A percentile compares a stretch with the other conserved stretches of the same genome.
Conservation (phyloP, 2,329 filamentous ascomycete species). For the Lecanicillium sp. region DNA sequence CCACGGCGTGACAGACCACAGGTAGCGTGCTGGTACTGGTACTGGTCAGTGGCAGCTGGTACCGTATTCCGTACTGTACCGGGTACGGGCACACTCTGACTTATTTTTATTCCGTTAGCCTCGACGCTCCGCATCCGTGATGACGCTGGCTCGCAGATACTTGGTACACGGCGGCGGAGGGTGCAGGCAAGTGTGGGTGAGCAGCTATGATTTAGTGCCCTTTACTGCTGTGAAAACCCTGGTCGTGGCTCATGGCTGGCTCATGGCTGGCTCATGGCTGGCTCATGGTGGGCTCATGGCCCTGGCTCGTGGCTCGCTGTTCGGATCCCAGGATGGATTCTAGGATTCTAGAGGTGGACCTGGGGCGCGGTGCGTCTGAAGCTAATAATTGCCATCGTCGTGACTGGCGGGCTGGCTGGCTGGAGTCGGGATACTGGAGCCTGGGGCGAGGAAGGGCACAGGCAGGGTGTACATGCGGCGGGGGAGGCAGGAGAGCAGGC, state of each 20-base stretch:
- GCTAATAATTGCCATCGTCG: background rate
- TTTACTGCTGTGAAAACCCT: too few relatives aligned
- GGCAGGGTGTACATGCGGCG: too few relatives aligned
- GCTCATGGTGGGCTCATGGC: too few relatives aligned
- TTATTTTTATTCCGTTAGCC: constrained; percentile 2
- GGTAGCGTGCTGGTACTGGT: too few relatives aligned
- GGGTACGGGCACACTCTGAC: background rate
- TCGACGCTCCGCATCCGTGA: constrained; percentile 3
- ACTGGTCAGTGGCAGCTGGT: too few relatives aligned
- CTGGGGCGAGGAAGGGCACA: too few relatives aligned
- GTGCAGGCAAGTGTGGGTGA: too few relatives aligned
- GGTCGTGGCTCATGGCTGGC: too few relatives aligned
- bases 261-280: too few relatives aligned
- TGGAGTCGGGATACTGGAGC: background rate
- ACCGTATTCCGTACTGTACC: background rate
- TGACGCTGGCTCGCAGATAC: constrained; percentile 10
- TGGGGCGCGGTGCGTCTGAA: background rate
- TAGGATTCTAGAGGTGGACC: background rate
- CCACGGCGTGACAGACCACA: background rate
- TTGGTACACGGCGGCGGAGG: constrained; percentile 6
- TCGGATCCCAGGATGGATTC: too few relatives aligned
- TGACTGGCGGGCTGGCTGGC: background rate
- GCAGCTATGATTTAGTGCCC: too few relatives aligned
- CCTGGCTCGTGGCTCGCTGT: constrained; percentile 3
- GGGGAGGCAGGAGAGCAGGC: too few relatives aligned